Percentiles rank a stretch among this genome's conserved stretches.
Conservation (phyloP, 805 yeast genomes). For the Metschnikowia borealis region DNA sequence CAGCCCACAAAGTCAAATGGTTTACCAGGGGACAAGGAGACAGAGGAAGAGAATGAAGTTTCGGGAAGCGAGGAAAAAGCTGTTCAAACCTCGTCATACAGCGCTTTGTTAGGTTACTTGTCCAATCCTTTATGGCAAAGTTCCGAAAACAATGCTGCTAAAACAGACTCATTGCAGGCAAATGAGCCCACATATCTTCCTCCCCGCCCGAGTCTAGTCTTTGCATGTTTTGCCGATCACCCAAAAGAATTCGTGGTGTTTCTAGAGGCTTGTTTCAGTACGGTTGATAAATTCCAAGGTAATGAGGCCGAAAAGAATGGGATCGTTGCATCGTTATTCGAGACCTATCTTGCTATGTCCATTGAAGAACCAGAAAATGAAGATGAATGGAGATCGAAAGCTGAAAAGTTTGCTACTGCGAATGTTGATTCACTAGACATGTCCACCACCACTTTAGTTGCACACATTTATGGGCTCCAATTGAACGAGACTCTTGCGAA, state of each 20-base stretch:
- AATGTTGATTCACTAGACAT: slow-evolving; percentile 51
- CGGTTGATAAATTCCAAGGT: slow-evolving; percentile 75
- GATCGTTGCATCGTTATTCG: slow-evolving; percentile 73
- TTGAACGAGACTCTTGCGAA: slow-evolving; percentile 45
- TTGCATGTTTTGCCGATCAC: slow-evolving; percentile 80
- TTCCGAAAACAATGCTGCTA: neutral
- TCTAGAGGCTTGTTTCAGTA: slow-evolving; percentile 82
- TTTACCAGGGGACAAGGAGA: slow-evolving; percentile 4
- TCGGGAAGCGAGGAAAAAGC: slow-evolving; percentile 14
- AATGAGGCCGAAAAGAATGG: slow-evolving; percentile 64
- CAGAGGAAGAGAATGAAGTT: neutral
- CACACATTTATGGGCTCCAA: slow-evolving; percentile 47
- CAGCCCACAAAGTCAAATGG: slow-evolving; percentile 34
- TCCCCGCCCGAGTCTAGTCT: slow-evolving; percentile 84
- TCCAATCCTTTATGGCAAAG: slow-evolving; percentile 7
- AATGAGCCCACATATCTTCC: slow-evolving; percentile 73
- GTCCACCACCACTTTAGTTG: slow-evolving; percentile 50
- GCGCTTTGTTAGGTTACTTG: slow-evolving; percentile 16
- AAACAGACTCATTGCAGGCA: neutral
- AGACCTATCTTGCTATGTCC: slow-evolving; percentile 68
- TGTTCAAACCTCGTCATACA: slow-evolving; percentile 13
- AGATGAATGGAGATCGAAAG: slow-evolving; percentile 62
- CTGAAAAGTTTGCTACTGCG: slow-evolving; percentile 46
- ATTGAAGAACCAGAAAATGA: slow-evolving; percentile 26
- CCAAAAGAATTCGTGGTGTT: slow-evolving; percentile 88